Base-by-base conservation (phyloP, 192 early-diverging fungal genomes). In the Entomortierella parvispora region DNA sequence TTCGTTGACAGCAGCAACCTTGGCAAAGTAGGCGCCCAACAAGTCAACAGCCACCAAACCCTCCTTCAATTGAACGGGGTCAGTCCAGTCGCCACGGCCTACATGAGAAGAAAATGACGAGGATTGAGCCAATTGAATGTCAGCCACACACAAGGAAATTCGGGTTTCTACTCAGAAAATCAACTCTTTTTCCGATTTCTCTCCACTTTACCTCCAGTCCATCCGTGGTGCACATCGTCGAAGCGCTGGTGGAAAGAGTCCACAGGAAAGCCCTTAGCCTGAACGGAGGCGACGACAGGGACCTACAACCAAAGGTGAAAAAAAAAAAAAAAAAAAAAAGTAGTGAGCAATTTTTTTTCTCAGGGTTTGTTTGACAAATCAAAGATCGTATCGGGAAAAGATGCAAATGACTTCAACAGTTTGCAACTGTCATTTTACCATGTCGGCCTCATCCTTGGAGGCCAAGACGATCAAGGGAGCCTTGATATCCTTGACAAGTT, bases 381-480 rank as follows among this genome's bases (percentile, higher is more conserved):
- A 2, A 14, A 8, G 15, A 34, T 2, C 15, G 12, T 44, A 11
- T 37, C 42, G 28, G 51, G 17, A 6, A 25, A 53, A 22, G 0
- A 9, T 17, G 28, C 15, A 23, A 29, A 60, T 15, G 5, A 25
- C 9, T 23, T 22, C 44, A 49, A 62, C 20, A 22, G 1, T n/a
- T n/a, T n/a, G n/a, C n/a, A 34, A 7, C n/a, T 32, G 18, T 33
- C 34, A 23, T 14, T 57, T 55, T 81, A 85, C 84, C 80, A 83
- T 78, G 44, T 88, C 88, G 28, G 69, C 57, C 61, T 93, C 92
- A 63, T 92, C 85, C 78, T 91, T 88, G 68, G 80, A 84, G 8
- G 89, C 84, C 66, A 91, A 64, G 18, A 83, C 58, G 57, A 90
- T 79, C 54, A 92, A 63, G 42, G 92, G 92, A 15, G 83, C 88